These are phyloP conservation scores for Cnidoscolus chayamansa DNA, from an alignment of 441 rosid species.

Conservation along the genomic window DNA sequence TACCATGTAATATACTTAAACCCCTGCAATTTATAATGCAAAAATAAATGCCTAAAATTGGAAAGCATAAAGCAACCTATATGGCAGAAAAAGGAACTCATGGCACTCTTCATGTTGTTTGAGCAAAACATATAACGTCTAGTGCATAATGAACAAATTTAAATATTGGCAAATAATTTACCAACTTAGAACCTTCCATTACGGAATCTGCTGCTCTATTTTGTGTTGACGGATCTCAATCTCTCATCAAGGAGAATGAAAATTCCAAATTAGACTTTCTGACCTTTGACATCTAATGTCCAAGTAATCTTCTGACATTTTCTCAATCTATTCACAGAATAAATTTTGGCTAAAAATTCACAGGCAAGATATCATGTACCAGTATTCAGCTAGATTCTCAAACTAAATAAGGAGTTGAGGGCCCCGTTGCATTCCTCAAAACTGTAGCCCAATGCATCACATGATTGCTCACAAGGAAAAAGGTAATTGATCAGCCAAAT, in stretches of 20 bases:
- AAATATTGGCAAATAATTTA: conserved; percentile 8
- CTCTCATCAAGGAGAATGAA: background rate
- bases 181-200: background rate
- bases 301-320: background rate
- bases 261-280: conserved; percentile 1
- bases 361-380: background rate
- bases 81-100: background rate
- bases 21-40: background rate
- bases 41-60: background rate
- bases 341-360: background rate
- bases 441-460: background rate
- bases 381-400: background rate
- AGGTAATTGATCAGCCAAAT: no score
- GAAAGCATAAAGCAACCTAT: background rate
- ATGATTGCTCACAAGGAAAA: background rate
- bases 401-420: background rate
- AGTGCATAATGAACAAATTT: background rate
- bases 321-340: conserved; percentile 4
- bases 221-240: background rate
- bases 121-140: background rate
- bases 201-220: background rate
- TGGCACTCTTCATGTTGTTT: background rate
- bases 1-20: background rate
- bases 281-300: background rate
- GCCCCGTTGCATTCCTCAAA: background rate